Conservation (phyloP, 352 stramenopile genomes). For the Globisporangium acanthophoron region DNA sequence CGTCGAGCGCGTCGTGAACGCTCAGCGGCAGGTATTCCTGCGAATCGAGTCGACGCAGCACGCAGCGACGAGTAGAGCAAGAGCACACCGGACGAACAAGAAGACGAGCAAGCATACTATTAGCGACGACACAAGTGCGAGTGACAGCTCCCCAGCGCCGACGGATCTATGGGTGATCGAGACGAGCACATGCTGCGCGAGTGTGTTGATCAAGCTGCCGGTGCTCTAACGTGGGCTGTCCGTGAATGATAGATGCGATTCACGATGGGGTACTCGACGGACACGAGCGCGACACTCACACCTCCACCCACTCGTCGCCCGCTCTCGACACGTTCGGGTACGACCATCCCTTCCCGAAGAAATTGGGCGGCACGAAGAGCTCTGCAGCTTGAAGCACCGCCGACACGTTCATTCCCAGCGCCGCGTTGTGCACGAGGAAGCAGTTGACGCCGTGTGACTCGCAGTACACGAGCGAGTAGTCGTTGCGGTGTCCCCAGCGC, state of each 20-base stretch:
- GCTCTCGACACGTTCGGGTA: constrained; percentile 38
- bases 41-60: constrained; percentile 8
- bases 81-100: not conserved
- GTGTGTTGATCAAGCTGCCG: constrained; percentile 53
- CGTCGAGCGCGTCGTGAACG: constrained; percentile 45
- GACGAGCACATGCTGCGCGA: constrained; percentile 72
- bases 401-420: constrained; percentile 30
- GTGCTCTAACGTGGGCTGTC: not conserved
- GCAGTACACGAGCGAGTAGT: constrained; percentile 74
- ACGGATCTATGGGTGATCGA: constrained; percentile 59
- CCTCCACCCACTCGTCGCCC: constrained; percentile 46
- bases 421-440: constrained; percentile 58
- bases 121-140: not conserved
- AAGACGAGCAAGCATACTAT: not conserved
- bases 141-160: not conserved
- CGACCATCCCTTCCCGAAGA: constrained; percentile 49
- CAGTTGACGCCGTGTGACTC: constrained; percentile 75
- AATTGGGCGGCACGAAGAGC: constrained; percentile 53
- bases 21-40: constrained; percentile 66
- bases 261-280: not conserved
- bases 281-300: not conserved
- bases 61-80: not conserved
- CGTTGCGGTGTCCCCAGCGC: constrained; percentile 27
- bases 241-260: not conserved
- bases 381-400: constrained; percentile 25